Evolutionary conservation across 352 stramenopile species (phyloP).

Genomic region (Globisporangium paroecandrum): DNA sequence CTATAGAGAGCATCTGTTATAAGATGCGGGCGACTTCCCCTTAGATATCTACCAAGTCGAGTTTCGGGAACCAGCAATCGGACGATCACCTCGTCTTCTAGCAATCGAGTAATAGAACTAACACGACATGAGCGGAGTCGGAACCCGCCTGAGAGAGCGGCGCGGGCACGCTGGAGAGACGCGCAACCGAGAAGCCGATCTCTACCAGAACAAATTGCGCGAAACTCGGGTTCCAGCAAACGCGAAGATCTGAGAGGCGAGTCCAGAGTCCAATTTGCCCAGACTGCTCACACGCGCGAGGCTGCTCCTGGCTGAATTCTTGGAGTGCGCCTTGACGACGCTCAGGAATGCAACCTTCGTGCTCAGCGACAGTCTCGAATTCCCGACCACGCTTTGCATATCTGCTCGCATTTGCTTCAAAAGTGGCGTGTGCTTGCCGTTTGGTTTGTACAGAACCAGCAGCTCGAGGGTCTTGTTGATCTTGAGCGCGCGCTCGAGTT

Average conservation of each 20-base stretch:
- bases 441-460: not conserved
- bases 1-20: too few relatives aligned
- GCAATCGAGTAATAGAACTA: too few relatives aligned
- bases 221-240: not conserved
- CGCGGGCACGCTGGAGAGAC: slow-evolving; percentile 46
- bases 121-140: slow-evolving; percentile 45
- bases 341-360: not conserved
- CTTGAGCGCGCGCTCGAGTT: slow-evolving; percentile 1
- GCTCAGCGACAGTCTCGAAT: too few relatives aligned
- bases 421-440: not conserved
- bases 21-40: too few relatives aligned
- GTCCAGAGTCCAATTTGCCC: not conserved
- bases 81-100: not conserved
- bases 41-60: too few relatives aligned
- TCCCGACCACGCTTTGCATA: not conserved
- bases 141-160: slow-evolving; percentile 69
- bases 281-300: not conserved
- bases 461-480: not conserved
- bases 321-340: not conserved
- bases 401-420: not conserved
- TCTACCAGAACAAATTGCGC: not conserved
- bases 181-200: slow-evolving; percentile 46
- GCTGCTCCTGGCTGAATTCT: not conserved
- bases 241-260: not conserved
- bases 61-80: too few relatives aligned